A percentile compares a stretch with the other conserved stretches of the same genome.
Conservation (phyloP, 768 basidiomycete species). For the Suillus subluteus region DNA sequence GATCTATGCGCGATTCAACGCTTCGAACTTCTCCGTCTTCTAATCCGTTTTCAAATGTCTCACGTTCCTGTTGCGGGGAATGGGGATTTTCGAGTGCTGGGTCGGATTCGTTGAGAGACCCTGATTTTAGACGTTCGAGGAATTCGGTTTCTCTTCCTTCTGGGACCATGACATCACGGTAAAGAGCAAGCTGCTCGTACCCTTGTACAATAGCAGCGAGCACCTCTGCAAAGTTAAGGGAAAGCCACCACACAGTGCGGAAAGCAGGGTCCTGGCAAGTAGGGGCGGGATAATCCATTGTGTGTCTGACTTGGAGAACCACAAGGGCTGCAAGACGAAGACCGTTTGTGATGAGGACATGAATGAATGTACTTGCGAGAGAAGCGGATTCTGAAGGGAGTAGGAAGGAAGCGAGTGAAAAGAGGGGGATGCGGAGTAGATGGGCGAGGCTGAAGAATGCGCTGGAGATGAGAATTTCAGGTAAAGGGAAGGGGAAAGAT, state of each 20-base stretch:
- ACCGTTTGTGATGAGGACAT: conserved; percentile 54
- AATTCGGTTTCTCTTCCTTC: conserved; percentile 44
- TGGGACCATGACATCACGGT: conserved; percentile 67
- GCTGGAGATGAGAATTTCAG: conserved; percentile 63
- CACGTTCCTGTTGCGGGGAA: conserved; percentile 8
- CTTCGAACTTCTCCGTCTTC: conserved; percentile 17
- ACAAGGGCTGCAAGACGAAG: conserved; percentile 60
- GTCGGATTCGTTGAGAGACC: background rate
- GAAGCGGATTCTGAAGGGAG: conserved; percentile 32
- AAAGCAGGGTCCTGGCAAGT: conserved; percentile 64
- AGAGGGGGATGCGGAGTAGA: conserved; percentile 37
- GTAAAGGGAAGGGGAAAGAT: conserved; percentile 63
- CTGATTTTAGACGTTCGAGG: conserved; percentile 33
- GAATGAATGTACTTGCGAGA: conserved; percentile 44
- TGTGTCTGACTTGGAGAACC: conserved; percentile 53
- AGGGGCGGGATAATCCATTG: conserved; percentile 44
- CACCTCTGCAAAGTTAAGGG: conserved; percentile 70
- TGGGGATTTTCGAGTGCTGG: conserved; percentile 10
- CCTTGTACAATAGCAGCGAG: conserved; percentile 68
- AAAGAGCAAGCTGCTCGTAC: conserved; percentile 67
- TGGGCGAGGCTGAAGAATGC: conserved; percentile 50
- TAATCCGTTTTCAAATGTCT: conserved; percentile 15
- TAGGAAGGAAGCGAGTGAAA: conserved; percentile 38
- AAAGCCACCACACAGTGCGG: conserved; percentile 74
- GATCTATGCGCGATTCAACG: conserved; percentile 52